phyloP scores from a whole-genome alignment of 2,329 filamentous ascomycete genomes.

The Pseudogymnoascus destructans region DNA sequence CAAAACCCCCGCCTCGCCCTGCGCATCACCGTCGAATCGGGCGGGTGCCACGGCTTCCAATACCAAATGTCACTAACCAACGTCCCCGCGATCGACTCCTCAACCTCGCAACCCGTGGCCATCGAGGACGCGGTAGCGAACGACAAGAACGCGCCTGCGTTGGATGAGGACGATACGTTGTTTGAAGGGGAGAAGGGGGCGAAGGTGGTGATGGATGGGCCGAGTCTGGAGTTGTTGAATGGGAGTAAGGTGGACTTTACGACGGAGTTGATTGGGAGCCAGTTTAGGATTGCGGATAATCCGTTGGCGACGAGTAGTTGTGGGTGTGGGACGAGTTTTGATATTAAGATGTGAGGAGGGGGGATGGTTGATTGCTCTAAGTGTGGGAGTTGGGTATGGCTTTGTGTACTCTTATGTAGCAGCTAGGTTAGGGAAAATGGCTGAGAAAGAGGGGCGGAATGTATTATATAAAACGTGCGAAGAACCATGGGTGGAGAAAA shows the following conservation, averaged over 20 bases:
- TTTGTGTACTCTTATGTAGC: not conserved
- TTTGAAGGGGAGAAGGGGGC: conserved; percentile 54
- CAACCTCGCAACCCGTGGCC: conserved; percentile 16
- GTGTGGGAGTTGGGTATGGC: not conserved
- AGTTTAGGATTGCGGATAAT: conserved; percentile 95
- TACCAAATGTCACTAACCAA: conserved; percentile 83
- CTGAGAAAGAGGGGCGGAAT: not conserved
- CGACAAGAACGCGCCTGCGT: conserved; percentile 30
- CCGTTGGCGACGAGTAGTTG: conserved; percentile 86
- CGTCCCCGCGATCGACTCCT: conserved; percentile 32
- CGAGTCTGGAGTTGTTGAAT: conserved; percentile 76
- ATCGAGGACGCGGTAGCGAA: conserved; percentile 1
- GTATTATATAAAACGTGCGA: not conserved
- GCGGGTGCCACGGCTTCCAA: conserved; percentile 95
- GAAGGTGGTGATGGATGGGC: conserved; percentile 80
- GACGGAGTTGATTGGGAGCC: conserved; percentile 83
- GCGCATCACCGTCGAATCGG: conserved; percentile 84
- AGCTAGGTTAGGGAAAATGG: not conserved
- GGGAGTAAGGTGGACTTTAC: conserved; percentile 96
- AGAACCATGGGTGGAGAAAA: not conserved
- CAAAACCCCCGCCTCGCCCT: conserved; percentile 68
- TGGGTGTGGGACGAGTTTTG: conserved; percentile 95
- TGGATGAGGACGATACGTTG: conserved; percentile 73
- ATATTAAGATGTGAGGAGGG: conserved; percentile 54
- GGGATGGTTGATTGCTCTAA: not conserved